A percentile compares a stretch with the other conserved stretches of the same genome.
Conservation (phyloP, 495 filamentous ascomycete genomes). For the Umbilicaria muhlenbergii region DNA sequence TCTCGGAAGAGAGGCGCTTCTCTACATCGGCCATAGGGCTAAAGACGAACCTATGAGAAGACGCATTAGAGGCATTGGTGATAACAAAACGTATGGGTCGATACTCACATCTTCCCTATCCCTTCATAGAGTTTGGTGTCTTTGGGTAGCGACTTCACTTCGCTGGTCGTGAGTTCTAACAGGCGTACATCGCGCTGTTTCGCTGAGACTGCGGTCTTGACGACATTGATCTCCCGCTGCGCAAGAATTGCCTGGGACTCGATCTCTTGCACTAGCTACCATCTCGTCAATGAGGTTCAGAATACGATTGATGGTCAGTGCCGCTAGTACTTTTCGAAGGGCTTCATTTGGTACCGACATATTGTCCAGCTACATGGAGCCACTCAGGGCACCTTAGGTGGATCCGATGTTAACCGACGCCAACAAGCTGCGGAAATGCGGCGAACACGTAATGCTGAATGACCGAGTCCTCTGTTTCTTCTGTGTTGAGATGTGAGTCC, state of each 20-base stretch:
- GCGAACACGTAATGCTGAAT: background rate
- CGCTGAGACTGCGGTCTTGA: conserved; percentile 66
- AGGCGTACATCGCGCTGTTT: conserved; percentile 85
- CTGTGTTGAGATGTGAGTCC: background rate
- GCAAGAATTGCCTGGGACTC: conserved; percentile 74
- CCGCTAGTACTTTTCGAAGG: conserved; percentile 59
- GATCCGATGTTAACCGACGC: background rate
- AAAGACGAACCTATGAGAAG: conserved; percentile 59
- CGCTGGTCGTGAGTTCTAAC: conserved; percentile 72
- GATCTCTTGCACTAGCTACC: conserved; percentile 82
- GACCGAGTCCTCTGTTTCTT: background rate
- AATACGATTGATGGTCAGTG: background rate
- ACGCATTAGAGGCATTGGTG: background rate
- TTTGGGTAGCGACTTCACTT: conserved; percentile 61
- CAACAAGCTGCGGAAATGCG: background rate
- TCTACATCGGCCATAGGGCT: conserved; percentile 58
- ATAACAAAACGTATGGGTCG: background rate
- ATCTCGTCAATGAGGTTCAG: conserved; percentile 3
- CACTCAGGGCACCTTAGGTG: background rate
- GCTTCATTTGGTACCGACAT: conserved; percentile 98
- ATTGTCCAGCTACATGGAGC: conserved; percentile 7
- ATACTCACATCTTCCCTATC: conserved; percentile 82
- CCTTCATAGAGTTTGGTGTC: conserved; percentile 83
- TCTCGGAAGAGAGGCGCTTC: conserved; percentile 59
- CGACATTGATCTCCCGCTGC: conserved; percentile 82